Base-by-base conservation (phyloP, 176 grass and related monocot species). In the Luzula sylvatica region DNA sequence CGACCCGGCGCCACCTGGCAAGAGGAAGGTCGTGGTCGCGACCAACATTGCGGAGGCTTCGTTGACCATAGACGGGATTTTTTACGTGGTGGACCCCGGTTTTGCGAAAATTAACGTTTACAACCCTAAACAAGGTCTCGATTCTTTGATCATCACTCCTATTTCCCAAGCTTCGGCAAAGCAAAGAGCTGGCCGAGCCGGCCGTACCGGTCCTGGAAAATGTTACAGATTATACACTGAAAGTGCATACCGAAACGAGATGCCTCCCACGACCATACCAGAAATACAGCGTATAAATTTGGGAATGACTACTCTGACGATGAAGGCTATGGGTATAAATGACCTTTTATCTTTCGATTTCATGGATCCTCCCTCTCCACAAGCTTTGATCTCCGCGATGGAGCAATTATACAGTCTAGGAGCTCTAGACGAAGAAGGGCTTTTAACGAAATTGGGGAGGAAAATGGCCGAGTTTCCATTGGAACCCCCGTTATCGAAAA, bases 271-370 rank as follows among this genome's bases (percentile, higher is more conserved):
- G 1, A 76, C 83, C 8, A 81, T 78, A 66, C 89, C 89, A 69
- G 89, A 95, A 88, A 95, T 95, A 23, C 83, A 95, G 64, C 79
- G 89, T 53, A 88, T 84, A 14, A 95, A 95, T 58, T 70, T 95
- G 56, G 83, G 75, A n/a, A 26, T 58, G 26, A 88, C 73, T 22
- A 79, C 82, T 64, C 80, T 95, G 26, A 95, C 65, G 55, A 88
- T 95, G 89, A 95, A 88, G 73, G 89, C 89, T 2, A 95, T 95
- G 83, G 80, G 89, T 22, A 95, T 95, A 75, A 95, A 95, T 58
- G 89, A 95, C 56, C 61, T 95, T 38, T 73, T 95, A 44, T 95
- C 79, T 1, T 95, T 95, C 30, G 83, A 95, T 72, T 95, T 95
- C 71, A 95, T 95, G 89, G 89, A 88, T 16, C 89, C 83, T 3